These are phyloP conservation scores for Isatis lusitanica DNA, from an alignment of 441 rosid species.

Conservation along the genomic window DNA sequence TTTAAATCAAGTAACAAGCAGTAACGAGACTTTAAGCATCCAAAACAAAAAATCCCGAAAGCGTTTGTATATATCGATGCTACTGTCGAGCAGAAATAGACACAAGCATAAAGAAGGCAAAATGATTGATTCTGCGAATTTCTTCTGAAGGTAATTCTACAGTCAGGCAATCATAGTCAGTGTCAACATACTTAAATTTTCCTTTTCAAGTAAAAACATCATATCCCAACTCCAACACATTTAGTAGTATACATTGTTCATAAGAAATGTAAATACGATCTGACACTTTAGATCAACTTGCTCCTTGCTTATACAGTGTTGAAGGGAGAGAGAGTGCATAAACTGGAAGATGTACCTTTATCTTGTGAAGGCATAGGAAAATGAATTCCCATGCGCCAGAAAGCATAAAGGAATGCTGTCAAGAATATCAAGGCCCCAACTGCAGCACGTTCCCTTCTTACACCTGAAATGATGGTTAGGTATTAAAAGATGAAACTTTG, in stretches of 20 bases:
- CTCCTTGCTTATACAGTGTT: background rate
- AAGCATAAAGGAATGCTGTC: slow-evolving; percentile 88
- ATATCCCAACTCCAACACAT: background rate
- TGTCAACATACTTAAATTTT: slow-evolving; percentile 9
- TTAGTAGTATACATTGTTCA: background rate
- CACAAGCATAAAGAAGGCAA: slow-evolving; percentile 1
- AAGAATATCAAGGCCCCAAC: slow-evolving; percentile 89
- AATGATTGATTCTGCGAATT: slow-evolving; percentile 1
- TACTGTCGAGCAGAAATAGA: slow-evolving; percentile 1
- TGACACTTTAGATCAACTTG: background rate
- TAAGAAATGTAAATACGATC: background rate
- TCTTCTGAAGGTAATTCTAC: slow-evolving; percentile 8
- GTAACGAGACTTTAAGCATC: slow-evolving; percentile 17
- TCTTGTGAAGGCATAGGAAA: slow-evolving; percentile 98
- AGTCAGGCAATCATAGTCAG: background rate
- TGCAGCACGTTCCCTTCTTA: slow-evolving; percentile 92
- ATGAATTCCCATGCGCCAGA: slow-evolving; percentile 99
- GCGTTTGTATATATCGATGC: slow-evolving; percentile 14
- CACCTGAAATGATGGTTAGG: slow-evolving; percentile 51
- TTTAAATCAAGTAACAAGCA: slow-evolving; percentile 9
- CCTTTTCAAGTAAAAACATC: background rate
- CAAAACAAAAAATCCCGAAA: background rate
- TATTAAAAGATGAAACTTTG: background rate
- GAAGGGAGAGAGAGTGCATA: slow-evolving; percentile 4
- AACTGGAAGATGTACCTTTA: slow-evolving; percentile 56